Evolutionary conservation across 106 monocot genomes (phyloP).

Genomic region (Dioscorea zingiberensis): DNA sequence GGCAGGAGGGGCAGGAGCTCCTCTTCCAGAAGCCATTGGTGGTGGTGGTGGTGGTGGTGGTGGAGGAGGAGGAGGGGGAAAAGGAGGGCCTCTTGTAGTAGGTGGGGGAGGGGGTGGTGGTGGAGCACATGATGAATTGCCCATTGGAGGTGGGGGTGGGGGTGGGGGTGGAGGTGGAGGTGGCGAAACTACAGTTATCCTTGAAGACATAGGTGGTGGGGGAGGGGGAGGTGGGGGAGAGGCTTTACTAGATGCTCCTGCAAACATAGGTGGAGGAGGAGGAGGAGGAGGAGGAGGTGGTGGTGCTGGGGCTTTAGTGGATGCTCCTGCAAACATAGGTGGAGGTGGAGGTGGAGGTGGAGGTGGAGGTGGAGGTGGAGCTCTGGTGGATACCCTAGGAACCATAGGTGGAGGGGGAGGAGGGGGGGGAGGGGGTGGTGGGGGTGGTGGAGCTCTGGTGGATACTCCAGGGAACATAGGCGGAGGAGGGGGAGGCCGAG

Average conservation of each 20-base stretch:
- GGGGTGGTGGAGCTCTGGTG: conserved; percentile 2
- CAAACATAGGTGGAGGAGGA: conserved; percentile 3
- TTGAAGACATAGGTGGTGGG: neutral
- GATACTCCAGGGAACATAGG: neutral
- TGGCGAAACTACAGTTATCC: neutral
- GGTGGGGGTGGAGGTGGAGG: conserved; percentile 20
- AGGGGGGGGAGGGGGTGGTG: neutral
- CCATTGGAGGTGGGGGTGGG: neutral
- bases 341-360: conserved; percentile 3
- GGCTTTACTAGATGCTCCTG: too few relatives aligned
- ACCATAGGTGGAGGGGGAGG: conserved; percentile 12
- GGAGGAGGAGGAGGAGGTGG: conserved; percentile 5
- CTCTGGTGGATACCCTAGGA: conserved; percentile 4
- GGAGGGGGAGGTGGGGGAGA: neutral
- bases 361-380: conserved; percentile 3
- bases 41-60: conserved; percentile 11
- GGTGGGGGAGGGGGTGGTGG: conserved; percentile 1
- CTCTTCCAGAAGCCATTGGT: conserved; percentile 1
- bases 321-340: neutral
- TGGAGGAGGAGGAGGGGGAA: neutral
- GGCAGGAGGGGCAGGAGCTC: neutral
- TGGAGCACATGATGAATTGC: neutral
- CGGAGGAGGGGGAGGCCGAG: neutral
- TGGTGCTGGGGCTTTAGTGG: neutral
- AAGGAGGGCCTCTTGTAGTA: neutral